Percentiles rank a stretch among this genome's conserved stretches.
These are phyloP conservation scores for Acanthamoeba triangularis DNA, from an alignment of 208 protist species.

Conservation along the genomic window DNA sequence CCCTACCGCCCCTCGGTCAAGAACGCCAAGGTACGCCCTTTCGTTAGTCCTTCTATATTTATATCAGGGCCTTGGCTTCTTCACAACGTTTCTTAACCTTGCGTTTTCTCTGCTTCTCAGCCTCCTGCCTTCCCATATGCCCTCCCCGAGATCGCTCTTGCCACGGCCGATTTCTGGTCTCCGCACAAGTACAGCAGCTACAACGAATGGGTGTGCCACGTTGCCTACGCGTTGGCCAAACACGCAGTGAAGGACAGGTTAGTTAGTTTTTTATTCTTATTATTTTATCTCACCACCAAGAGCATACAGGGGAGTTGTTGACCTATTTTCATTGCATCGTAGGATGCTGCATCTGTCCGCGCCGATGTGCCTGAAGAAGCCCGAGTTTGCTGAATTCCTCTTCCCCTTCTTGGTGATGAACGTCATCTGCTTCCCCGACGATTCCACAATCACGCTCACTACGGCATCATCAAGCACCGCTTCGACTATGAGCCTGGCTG, in stretches of 20 bases:
- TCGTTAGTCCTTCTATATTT: neutral
- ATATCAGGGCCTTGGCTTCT: neutral
- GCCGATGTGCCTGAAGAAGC: conserved; percentile 71
- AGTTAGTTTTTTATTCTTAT: neutral
- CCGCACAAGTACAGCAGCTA: conserved; percentile 64
- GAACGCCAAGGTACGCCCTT: neutral
- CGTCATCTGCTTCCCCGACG: conserved; percentile 41
- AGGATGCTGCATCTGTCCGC: conserved; percentile 75
- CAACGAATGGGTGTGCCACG: conserved; percentile 71
- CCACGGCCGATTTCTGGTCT: conserved; percentile 15
- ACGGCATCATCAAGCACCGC: neutral
- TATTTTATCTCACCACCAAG: neutral
- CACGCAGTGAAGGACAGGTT: conserved; percentile 45
- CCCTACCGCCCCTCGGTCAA: conserved; percentile 62
- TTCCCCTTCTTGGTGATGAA: conserved; percentile 77
- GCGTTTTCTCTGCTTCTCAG: neutral
- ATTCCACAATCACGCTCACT: conserved; percentile 8
- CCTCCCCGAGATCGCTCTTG: neutral
- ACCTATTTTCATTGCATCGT: neutral
- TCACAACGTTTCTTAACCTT: neutral
- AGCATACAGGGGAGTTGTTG: neutral
- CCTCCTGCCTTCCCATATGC: neutral
- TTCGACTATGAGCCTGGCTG: conserved; percentile 14
- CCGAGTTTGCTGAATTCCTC: conserved; percentile 77
- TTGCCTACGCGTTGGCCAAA: conserved; percentile 27